Percentiles rank a stretch among this genome's conserved stretches.
phyloP scores from a whole-genome alignment of 2,329 filamentous ascomycete genomes.

The Endoconidiophora laricicola region DNA sequence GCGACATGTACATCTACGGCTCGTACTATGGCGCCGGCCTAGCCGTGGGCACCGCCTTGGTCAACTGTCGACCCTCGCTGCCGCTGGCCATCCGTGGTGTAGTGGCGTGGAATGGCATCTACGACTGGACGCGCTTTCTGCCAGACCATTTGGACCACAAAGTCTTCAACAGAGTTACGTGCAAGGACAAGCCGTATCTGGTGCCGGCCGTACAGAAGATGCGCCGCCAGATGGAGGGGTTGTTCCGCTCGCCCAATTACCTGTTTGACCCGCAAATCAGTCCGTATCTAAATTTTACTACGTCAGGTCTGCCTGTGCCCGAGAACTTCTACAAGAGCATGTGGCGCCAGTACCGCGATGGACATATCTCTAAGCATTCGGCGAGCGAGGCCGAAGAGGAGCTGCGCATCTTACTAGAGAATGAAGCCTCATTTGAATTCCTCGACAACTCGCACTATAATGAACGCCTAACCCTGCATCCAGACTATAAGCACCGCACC shows the following conservation, averaged over 20 bases:
- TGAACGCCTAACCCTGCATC: not conserved
- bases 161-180: not conserved
- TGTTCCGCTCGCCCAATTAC: slow-evolving; percentile 33
- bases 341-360: slow-evolving; percentile 4
- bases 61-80: slow-evolving; percentile 30
- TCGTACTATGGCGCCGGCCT: slow-evolving; percentile 39
- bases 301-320: slow-evolving; percentile 30
- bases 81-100: slow-evolving; percentile 35
- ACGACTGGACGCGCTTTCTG: slow-evolving; percentile 47
- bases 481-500: slow-evolving; percentile 4
- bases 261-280: slow-evolving; percentile 46
- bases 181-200: not conserved
- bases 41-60: slow-evolving; percentile 39
- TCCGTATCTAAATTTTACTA: slow-evolving; percentile 41
- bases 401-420: not conserved
- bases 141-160: slow-evolving; percentile 32
- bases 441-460: slow-evolving; percentile 12
- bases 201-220: not conserved
- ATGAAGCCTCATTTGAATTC: not conserved
- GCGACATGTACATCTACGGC: slow-evolving; percentile 20
- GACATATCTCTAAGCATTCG: not conserved
- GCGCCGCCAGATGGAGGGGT: slow-evolving; percentile 18
- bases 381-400: not conserved
- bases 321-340: slow-evolving; percentile 24
- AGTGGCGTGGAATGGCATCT: slow-evolving; percentile 42